Percentiles rank a stretch among this genome's conserved stretches.
Evolutionary conservation across 352 stramenopile genomes (phyloP).

Genomic region (Aphanomyces invadans): DNA sequence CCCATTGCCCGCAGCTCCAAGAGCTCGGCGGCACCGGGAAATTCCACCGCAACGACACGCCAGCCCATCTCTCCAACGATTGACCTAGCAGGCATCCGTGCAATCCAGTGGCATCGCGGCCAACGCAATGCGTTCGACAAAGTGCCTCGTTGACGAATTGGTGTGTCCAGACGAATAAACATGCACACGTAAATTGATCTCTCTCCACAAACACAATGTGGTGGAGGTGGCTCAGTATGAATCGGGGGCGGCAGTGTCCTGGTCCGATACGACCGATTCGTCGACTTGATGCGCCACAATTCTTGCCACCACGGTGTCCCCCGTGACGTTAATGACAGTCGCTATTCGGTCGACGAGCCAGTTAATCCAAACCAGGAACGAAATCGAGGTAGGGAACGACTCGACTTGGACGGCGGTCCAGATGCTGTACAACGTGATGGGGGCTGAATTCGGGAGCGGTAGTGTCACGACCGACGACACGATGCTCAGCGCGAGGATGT

Average conservation of each 20-base stretch:
- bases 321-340: constrained; percentile 28
- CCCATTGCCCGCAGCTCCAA: too few relatives aligned
- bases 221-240: too few relatives aligned
- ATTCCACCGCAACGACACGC: too few relatives aligned
- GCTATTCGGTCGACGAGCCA: constrained; percentile 33
- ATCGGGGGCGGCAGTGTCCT: not conserved
- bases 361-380: constrained; percentile 20
- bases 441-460: constrained; percentile 24
- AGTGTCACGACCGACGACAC: constrained; percentile 29
- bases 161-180: too few relatives aligned
- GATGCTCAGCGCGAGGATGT: constrained; percentile 27
- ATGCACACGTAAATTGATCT: too few relatives aligned
- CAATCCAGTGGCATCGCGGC: too few relatives aligned
- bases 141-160: too few relatives aligned
- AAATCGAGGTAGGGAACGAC: constrained; percentile 16
- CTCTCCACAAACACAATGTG: too few relatives aligned
- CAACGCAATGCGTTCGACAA: too few relatives aligned
- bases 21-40: too few relatives aligned
- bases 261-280: not conserved
- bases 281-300: constrained; percentile 27
- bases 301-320: constrained; percentile 28
- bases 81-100: too few relatives aligned
- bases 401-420: constrained; percentile 27
- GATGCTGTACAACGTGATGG: constrained; percentile 31
- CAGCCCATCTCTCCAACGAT: too few relatives aligned